Base-by-base conservation (phyloP, 1,139 yeast species). In the Taphrina confusa region DNA sequence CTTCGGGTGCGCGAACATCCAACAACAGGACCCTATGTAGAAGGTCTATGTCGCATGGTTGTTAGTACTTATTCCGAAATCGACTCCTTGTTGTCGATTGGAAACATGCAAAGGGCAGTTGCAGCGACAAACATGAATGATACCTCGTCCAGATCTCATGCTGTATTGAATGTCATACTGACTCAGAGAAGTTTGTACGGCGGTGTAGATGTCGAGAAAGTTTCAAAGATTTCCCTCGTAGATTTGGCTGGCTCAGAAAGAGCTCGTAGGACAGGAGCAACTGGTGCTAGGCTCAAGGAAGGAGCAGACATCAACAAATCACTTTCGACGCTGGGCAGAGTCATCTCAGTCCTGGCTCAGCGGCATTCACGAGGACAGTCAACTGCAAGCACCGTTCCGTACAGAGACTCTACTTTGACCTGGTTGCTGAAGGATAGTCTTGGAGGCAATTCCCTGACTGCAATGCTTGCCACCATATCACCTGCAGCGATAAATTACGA, bases 191-290 rank as follows among this genome's bases (percentile, higher is more conserved):
- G 28, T 6, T 14, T 20, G 14, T 16, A 25, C 2, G 47, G 39
- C 6, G 54, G 42, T 12, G 16, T 37, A 9, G 22, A 16, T 14
- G 23, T 39, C 9, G 81, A 79, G 31, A 82, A 79, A 65, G 79
- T 82, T 42, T 84, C 92, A 1, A 80, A 82, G 63, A 76, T 87
- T 40, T 78, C 87, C 63, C 75, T 87, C 31, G 92, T 87, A 1
- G 95, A 87, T 72, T 74, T 87, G 66, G 95, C 95, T 0, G 95
- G 95, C 0, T 84, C 91, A 0, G 95, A 87, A 69, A 75, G 92
- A 62, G 81, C 85, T 5, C 71, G 75, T 18, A 78, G 83, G 18
- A 81, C 88, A 0, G 87, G 87, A 27, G 79, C 85, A 1, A 80
- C 78, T 23, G 89, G 87, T 1, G 80, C 79, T 11, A 74, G 94